These are phyloP conservation scores for Mucor racemosus DNA, from an alignment of 371 early-diverging fungal species.

Conservation along the genomic window DNA sequence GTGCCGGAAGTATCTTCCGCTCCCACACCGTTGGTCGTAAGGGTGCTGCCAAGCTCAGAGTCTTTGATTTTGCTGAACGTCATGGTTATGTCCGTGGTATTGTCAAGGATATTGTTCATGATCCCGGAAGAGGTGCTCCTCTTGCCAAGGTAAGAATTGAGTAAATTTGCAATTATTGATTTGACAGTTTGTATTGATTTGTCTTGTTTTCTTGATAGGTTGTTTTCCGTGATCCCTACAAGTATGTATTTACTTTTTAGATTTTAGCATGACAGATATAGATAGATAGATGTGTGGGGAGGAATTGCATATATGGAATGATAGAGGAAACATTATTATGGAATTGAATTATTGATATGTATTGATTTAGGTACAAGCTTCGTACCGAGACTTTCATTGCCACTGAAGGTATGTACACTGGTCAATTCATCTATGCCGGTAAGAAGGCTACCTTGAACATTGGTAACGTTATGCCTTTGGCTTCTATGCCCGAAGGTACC, in stretches of 20 bases:
- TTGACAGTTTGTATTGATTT: slow-evolving; percentile 32
- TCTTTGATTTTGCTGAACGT: slow-evolving; percentile 94
- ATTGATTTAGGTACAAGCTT: slow-evolving; percentile 85
- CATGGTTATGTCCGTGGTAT: slow-evolving; percentile 92
- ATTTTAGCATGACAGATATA: background rate
- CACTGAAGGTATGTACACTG: slow-evolving; percentile 99
- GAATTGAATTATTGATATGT: slow-evolving; percentile 94
- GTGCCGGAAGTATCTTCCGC: slow-evolving; percentile 98
- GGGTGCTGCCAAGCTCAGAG: slow-evolving; percentile 95
- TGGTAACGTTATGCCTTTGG: slow-evolving; percentile 97
- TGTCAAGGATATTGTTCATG: slow-evolving; percentile 98
- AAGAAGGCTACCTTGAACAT: slow-evolving; percentile 96
- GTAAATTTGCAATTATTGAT: background rate
- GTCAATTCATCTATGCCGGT: slow-evolving; percentile 99
- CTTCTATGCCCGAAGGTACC: slow-evolving; percentile 99
- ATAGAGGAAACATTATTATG: slow-evolving; percentile 60
- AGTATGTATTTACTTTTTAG: slow-evolving; percentile 23
- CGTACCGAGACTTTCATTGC: slow-evolving; percentile 95
- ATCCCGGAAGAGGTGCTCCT: slow-evolving; percentile 99
- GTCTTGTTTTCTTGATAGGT: slow-evolving; percentile 94
- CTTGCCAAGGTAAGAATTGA: slow-evolving; percentile 80
- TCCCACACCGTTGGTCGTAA: slow-evolving; percentile 93
- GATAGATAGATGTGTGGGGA: background rate
- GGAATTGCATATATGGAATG: background rate
- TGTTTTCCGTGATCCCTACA: slow-evolving; percentile 66